Conservation (phyloP, 202 grass and related monocot species). For the Setaria viridis region DNA sequence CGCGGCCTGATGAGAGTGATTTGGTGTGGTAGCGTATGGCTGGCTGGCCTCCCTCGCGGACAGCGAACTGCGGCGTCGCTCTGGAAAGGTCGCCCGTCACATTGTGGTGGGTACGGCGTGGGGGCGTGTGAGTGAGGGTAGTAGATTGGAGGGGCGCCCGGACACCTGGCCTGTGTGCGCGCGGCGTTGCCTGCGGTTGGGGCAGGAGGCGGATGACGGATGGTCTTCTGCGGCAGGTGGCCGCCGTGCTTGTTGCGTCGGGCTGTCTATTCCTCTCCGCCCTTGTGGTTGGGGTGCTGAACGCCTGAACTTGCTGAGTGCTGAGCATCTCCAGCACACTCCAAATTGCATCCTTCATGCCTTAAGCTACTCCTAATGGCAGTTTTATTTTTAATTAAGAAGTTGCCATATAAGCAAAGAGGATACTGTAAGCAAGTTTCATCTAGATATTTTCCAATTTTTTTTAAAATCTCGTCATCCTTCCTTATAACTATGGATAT, state of each 20-base stretch:
- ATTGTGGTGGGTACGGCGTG: conserved; percentile 45
- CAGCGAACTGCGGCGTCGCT: conserved; percentile 36
- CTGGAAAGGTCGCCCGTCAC: conserved; percentile 75
- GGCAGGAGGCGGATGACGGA: neutral
- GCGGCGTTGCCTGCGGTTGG: conserved; percentile 34
- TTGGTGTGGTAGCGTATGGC: neutral
- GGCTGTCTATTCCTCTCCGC: too few relatives aligned
- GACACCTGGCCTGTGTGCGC: conserved; percentile 40
- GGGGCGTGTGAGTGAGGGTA: neutral
- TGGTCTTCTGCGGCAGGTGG: conserved; percentile 43
- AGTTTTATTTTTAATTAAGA: too few relatives aligned
- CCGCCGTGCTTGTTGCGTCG: conserved; percentile 43
- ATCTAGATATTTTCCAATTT: too few relatives aligned
- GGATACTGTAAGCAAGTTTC: too few relatives aligned
- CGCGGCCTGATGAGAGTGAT: conserved; percentile 16
- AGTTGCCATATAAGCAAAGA: too few relatives aligned
- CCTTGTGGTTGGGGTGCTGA: neutral
- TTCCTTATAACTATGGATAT: too few relatives aligned
- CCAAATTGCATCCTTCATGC: too few relatives aligned
- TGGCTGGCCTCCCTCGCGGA: conserved; percentile 13
- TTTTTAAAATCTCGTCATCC: too few relatives aligned
- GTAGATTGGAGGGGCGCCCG: conserved; percentile 17
- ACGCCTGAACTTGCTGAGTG: too few relatives aligned
- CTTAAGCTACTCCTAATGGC: too few relatives aligned
- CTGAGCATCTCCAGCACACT: too few relatives aligned